Conservation (phyloP, 148 eudicot genomes). For the Rhododendron molle region DNA sequence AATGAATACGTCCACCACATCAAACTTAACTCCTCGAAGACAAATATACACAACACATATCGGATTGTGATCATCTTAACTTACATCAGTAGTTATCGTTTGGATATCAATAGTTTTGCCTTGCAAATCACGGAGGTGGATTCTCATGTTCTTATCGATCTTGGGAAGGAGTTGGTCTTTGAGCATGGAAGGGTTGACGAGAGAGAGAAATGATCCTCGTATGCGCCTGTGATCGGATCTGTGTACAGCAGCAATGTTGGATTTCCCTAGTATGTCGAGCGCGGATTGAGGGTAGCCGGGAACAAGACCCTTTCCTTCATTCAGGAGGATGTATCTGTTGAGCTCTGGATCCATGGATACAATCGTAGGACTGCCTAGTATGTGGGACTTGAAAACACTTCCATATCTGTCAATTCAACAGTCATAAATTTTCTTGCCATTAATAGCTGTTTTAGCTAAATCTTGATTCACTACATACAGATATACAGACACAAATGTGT, state of each 20-base stretch:
- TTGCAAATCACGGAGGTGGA: conserved; percentile 43
- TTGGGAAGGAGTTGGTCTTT: conserved; percentile 43
- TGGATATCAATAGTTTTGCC: conserved; percentile 56
- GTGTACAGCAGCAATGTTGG: conserved; percentile 72
- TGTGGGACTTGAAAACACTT: conserved; percentile 65
- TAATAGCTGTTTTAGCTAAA: no score
- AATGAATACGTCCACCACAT: not conserved
- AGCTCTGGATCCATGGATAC: conserved; percentile 78
- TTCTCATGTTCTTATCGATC: conserved; percentile 51
- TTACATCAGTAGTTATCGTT: conserved; percentile 53
- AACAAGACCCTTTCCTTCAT: conserved; percentile 67
- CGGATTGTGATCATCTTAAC: not conserved
- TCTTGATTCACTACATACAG: no score
- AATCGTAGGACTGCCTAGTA: conserved; percentile 71
- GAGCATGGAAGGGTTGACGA: conserved; percentile 46
- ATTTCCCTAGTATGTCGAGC: conserved; percentile 58
- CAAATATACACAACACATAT: not conserved
- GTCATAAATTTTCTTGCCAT: not conserved
- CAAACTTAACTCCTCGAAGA: not conserved
- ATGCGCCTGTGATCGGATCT: conserved; percentile 63
- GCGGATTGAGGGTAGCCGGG: conserved; percentile 85
- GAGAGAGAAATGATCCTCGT: conserved; percentile 60
- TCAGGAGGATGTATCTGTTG: conserved; percentile 68
- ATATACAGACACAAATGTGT: not conserved
- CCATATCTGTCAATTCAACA: conserved; percentile 46